These are phyloP conservation scores for Endothia cerciana DNA, from an alignment of 2,329 filamentous ascomycete genomes.

Conservation along the genomic window DNA sequence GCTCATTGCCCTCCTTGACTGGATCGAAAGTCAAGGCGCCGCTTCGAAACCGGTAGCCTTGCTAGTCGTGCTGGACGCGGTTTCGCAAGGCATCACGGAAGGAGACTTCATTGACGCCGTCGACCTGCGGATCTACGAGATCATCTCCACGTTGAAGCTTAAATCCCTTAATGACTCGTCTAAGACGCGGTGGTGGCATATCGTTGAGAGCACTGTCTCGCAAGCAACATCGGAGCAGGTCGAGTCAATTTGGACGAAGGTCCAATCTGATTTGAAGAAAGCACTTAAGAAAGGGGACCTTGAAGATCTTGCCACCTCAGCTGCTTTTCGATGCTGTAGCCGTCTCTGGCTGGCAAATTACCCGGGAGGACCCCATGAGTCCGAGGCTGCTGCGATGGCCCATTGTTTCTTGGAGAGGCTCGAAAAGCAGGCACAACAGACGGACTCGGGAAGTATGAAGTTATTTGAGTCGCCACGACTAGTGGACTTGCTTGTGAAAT, in stretches of 20 bases:
- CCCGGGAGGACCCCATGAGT: slow-evolving; percentile 32
- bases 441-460: slow-evolving; percentile 4
- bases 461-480: slow-evolving; percentile 20
- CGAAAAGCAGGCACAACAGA: slow-evolving; percentile 25
- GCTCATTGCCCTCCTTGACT: slow-evolving; percentile 47
- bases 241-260: slow-evolving; percentile 35
- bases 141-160: slow-evolving; percentile 33
- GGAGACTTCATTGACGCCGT: slow-evolving; percentile 49
- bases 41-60: slow-evolving; percentile 38
- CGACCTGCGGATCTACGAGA: slow-evolving; percentile 44
- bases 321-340: slow-evolving; percentile 39
- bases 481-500: slow-evolving; percentile 12
- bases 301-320: slow-evolving; percentile 32
- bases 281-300: slow-evolving; percentile 32
- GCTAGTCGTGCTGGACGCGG: slow-evolving; percentile 47
- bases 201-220: slow-evolving; percentile 35
- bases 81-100: slow-evolving; percentile 46
- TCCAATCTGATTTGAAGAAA: slow-evolving; percentile 32
- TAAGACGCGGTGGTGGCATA: slow-evolving; percentile 31
- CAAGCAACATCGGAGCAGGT: slow-evolving; percentile 35
- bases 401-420: slow-evolving; percentile 36
- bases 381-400: slow-evolving; percentile 34
- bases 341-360: slow-evolving; percentile 38
- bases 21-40: slow-evolving; percentile 42
- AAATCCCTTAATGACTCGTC: slow-evolving; percentile 17